These are phyloP conservation scores for Thielaviopsis populi DNA, from an alignment of 2,329 filamentous ascomycete genomes.

Conservation along the genomic window DNA sequence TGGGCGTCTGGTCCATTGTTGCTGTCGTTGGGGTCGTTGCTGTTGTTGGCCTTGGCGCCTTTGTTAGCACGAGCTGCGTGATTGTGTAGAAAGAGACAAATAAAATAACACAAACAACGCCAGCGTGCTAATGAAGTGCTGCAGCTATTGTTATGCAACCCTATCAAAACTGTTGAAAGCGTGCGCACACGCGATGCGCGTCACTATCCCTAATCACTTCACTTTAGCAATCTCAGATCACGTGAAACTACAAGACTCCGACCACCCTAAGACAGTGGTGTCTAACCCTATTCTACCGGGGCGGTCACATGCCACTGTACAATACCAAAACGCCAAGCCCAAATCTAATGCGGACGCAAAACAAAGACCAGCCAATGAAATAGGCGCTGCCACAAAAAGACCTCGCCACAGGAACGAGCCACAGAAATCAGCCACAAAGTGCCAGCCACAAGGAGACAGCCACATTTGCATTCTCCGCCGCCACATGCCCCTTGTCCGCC, in stretches of 20 bases:
- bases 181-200: neutral
- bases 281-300: neutral
- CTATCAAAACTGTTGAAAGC: neutral
- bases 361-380: too few relatives aligned
- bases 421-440: too few relatives aligned
- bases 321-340: neutral
- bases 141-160: neutral
- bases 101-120: neutral
- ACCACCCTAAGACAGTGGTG: too few relatives aligned
- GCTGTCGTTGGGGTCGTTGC: neutral
- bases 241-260: neutral
- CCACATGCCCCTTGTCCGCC: neutral
- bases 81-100: neutral
- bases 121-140: neutral
- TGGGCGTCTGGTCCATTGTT: conserved; percentile 12
- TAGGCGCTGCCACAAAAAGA: neutral
- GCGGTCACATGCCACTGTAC: neutral
- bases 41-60: neutral
- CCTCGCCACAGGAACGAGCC: too few relatives aligned
- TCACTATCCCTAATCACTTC: conserved; percentile 6
- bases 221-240: neutral
- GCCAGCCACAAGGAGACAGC: neutral
- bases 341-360: neutral
- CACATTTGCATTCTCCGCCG: neutral
- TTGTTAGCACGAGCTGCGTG: too few relatives aligned